phyloP scores from a whole-genome alignment of 306 rosid genomes.

The Heteromeles arbutifolia region DNA sequence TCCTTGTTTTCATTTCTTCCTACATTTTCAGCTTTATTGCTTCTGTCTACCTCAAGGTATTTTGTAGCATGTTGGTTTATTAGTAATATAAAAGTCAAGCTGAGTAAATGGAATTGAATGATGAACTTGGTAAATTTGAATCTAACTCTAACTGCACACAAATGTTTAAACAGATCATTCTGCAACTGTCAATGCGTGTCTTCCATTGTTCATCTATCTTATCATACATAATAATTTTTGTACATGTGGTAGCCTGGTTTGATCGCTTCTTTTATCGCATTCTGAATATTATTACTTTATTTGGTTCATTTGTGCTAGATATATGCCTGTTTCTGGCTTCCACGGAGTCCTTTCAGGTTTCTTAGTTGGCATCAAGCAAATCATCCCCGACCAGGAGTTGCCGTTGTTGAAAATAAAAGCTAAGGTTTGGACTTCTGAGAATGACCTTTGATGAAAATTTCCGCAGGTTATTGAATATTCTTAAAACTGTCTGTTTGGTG shows the following conservation, averaged over 20 bases:
- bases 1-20: constrained; percentile 8
- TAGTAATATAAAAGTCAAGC: not conserved
- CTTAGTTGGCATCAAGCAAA: constrained; percentile 95
- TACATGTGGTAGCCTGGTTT: not conserved
- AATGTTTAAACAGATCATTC: not conserved
- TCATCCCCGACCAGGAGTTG: constrained; percentile 85
- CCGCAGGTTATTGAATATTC: constrained; percentile 5
- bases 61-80: constrained; percentile 3
- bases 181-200: not conserved
- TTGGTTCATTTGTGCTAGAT: constrained; percentile 40
- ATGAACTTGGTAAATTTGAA: not conserved
- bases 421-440: constrained; percentile 44
- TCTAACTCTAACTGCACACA: not conserved
- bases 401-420: constrained; percentile 62
- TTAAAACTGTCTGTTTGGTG: constrained; percentile 14
- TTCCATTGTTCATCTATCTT: not conserved
- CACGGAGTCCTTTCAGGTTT: constrained; percentile 82
- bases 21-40: not conserved
- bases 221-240: not conserved
- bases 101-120: constrained; percentile 3
- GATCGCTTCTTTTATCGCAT: not conserved
- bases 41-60: not conserved
- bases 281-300: not conserved
- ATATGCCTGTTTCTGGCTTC: constrained; percentile 86
- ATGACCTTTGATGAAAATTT: not conserved